Percentiles rank a stretch among this genome's conserved stretches.
Conservation (phyloP, 75 land plant genomes). For the Pinus albicaulis region DNA sequence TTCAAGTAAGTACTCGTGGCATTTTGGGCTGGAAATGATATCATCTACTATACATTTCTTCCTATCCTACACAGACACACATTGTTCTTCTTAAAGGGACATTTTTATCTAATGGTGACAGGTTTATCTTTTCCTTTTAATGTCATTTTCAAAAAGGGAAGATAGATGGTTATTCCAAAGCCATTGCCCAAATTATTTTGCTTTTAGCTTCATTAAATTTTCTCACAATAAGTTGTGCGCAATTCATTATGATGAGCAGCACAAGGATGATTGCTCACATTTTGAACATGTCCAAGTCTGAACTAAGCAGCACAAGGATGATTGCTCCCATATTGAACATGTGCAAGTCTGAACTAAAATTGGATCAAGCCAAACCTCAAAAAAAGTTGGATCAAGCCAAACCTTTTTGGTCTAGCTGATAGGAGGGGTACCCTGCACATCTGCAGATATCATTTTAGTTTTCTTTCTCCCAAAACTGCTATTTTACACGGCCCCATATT, state of each 20-base stretch:
- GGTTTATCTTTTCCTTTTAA: too few relatives aligned
- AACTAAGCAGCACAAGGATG: neutral
- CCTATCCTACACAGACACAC: neutral
- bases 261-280: too few relatives aligned
- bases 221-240: too few relatives aligned
- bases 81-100: neutral
- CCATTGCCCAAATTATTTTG: too few relatives aligned
- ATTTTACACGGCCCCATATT: too few relatives aligned
- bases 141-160: too few relatives aligned
- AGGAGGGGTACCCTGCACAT: neutral
- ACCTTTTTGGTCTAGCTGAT: neutral
- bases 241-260: too few relatives aligned
- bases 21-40: neutral
- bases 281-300: neutral
- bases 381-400: neutral
- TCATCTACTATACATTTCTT: neutral
- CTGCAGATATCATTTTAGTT: neutral
- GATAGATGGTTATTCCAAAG: too few relatives aligned
- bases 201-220: too few relatives aligned
- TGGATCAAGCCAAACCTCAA: neutral
- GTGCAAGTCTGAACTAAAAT: neutral
- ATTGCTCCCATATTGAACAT: too few relatives aligned
- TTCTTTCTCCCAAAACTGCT: too few relatives aligned
- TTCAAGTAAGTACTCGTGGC: constrained; percentile 76
- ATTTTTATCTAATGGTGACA: neutral